Base-by-base conservation (phyloP, 495 filamentous ascomycete species). In the Opeltia flavorubescens region DNA sequence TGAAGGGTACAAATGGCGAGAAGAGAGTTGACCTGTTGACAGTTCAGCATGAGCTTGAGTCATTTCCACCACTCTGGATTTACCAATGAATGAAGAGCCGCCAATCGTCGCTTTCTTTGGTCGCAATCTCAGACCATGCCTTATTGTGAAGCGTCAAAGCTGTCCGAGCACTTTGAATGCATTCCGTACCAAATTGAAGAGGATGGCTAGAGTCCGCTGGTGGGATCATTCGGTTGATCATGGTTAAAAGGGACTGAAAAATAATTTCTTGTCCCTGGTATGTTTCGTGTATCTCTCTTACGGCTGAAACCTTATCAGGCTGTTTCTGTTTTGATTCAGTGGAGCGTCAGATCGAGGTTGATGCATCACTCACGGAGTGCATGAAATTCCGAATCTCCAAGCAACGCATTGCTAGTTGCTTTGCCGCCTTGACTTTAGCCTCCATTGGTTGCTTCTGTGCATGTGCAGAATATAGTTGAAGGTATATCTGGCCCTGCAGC, bases 1-100 rank as follows among this genome's bases (percentile, higher is more conserved):
- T 47, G 47, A 49, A 49, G 44, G 47, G 47, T 4, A 38, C 43
- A 36, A 49, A 49, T 8, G 47, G 47, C 23, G 47, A 49, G 47
- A 49, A 47, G 41, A 49, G 47, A 4, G 24, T 28, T 2, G 42
- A 28, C 47, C 47, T 49, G 44, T 25, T 12, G 20, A 47, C 29
- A 17, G 30, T 48, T 29, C 21, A 48, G 43, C 43, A 17, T 5
- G 44, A 35, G 21, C 24, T 12, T 49, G 2, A 17, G 48, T 28
- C 23, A 38, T 50, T 6, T 9, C 40, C 25, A 21, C 17, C 23
- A 3, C 28, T 44, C 24, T 8, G 21, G 44, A 26, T 21, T 49
- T 34, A 49, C 47, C 47, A 49, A 36, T 49, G 39, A 25, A 49
- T 31, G 20, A 27, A 35, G 5, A 24, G 12, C 18, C 36, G 5